Evolutionary conservation across 345 rosid species (phyloP).

Genomic region (Salix suchowensis): DNA sequence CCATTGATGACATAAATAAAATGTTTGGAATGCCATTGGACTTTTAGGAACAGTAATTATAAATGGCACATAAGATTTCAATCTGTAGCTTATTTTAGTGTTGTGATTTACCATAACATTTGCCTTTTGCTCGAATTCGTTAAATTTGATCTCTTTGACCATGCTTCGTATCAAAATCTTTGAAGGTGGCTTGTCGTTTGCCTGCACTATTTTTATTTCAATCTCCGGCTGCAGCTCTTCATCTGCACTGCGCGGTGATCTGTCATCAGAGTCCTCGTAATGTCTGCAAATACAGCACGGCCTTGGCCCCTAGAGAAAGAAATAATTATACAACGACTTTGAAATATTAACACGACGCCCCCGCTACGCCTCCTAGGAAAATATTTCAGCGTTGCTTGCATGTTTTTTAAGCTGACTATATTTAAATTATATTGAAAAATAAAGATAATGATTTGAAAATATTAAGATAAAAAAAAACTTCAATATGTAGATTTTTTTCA

Average conservation of each 20-base stretch:
- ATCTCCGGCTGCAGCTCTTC: background rate
- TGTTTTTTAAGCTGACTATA: no score
- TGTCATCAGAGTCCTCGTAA: background rate
- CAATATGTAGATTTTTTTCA: no score
- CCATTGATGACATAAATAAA: conserved; percentile 81
- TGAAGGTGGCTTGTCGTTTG: background rate
- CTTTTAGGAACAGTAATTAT: conserved; percentile 33
- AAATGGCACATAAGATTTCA: background rate
- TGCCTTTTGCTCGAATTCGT: background rate
- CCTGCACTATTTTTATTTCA: background rate
- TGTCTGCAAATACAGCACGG: background rate
- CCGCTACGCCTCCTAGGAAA: no score
- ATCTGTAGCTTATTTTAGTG: background rate
- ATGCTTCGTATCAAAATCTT: background rate
- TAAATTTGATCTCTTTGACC: background rate
- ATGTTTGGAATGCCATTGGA: conserved; percentile 81
- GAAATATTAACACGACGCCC: background rate
- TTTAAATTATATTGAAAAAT: no score
- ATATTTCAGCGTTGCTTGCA: background rate
- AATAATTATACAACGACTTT: background rate
- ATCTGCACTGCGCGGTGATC: background rate
- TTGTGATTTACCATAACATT: background rate
- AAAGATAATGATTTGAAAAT: no score
- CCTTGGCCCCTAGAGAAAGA: background rate
- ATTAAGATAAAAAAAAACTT: no score